Evolutionary conservation across 2,329 filamentous ascomycete species (phyloP), one percentile per base, ranked within the genome.

Genomic region (Monilinia fructigena): DNA sequence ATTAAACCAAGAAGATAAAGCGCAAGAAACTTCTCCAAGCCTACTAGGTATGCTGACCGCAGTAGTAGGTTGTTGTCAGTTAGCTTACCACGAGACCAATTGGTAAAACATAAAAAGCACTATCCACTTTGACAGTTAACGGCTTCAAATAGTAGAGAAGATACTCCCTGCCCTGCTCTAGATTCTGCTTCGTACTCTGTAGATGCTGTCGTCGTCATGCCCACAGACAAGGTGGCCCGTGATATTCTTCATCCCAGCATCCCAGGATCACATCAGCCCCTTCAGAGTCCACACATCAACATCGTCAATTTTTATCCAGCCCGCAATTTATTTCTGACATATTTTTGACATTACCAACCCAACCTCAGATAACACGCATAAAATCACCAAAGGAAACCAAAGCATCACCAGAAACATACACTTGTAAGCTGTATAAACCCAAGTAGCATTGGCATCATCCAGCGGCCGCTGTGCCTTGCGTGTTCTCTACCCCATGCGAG

Each of bases 381-480:
- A 26, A 12, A 42, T 47, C 6, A 0, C 23, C 10, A 23, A 35
- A 7, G 11, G 20, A 23, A 28, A 28, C 28, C 18, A 47, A 11
- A 16, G 3, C 20, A 14, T 4, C 12, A 12, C 31, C 20, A n/a
- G 35, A 55, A 55, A 55, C 4, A 38, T 11, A 1, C 14, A 7
- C 28, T 31, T 31, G 4, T 18, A 1, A 18, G 14, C 26, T 5
- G 42, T 48, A 26, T 28, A 50, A 50, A n/a, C 12, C 48, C 48
- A 48, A 48, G 42, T 48, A 6, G 11, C n/a, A 40, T 14, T 40
- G 11, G 54, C 26, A 47, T 47, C 40, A 59, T 58, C 12, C n/a
- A 38, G 20, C 35, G 28, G 59, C 48, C 60, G 60, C 55, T 31
- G 48, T 55, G 52, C 52, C 28, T 63, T 64, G 61, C 61, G 52